Evolutionary conservation across 352 stramenopile genomes (phyloP).

Genomic region (Blastocystis sp.): DNA sequence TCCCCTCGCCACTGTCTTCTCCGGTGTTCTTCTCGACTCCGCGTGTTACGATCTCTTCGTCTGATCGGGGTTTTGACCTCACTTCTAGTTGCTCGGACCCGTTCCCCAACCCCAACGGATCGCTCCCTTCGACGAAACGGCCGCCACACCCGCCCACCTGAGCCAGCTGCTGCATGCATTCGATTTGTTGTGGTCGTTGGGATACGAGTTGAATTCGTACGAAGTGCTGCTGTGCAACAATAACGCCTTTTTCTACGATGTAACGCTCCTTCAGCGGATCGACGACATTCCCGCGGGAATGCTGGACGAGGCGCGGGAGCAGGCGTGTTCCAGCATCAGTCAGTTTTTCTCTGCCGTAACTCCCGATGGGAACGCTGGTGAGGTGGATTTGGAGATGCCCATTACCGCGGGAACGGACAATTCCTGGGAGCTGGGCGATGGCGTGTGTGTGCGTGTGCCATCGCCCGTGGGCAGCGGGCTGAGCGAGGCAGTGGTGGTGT

Average conservation of each 20-base stretch:
- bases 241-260: neutral
- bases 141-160: neutral
- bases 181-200: neutral
- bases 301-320: neutral
- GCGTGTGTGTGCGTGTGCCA: neutral
- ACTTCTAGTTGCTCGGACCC: neutral
- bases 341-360: neutral
- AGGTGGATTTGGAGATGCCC: neutral
- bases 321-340: too few relatives aligned
- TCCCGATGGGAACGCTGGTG: neutral
- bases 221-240: constrained; percentile 9
- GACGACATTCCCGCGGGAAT: neutral
- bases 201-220: constrained; percentile 20
- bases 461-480: neutral
- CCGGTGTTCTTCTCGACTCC: neutral
- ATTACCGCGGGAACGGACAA: neutral
- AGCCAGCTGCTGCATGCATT: neutral
- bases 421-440: neutral
- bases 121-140: neutral
- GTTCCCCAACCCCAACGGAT: neutral
- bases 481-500: neutral
- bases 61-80: neutral
- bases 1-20: neutral
- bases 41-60: neutral
- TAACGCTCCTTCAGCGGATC: neutral